Conservation (phyloP, 2,329 filamentous ascomycete species). For the Sporothrix inflata region DNA sequence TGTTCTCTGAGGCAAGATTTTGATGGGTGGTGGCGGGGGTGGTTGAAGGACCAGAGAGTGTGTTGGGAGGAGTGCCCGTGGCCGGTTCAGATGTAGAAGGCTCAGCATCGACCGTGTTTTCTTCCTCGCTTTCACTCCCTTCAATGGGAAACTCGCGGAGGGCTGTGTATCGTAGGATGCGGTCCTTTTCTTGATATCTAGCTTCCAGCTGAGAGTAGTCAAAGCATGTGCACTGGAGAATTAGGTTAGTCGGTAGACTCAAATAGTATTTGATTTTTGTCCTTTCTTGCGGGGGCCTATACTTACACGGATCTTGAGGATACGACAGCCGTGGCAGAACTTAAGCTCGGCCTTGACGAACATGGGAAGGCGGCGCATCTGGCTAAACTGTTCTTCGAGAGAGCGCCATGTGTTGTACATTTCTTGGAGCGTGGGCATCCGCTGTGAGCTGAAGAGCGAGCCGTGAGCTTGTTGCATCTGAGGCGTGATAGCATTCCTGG, state of each 20-base stretch:
- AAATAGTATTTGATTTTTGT: background rate
- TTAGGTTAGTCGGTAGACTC: background rate
- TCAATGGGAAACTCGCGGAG: conserved; percentile 22
- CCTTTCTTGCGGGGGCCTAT: background rate
- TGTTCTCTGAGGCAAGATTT: background rate
- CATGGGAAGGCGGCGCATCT: conserved; percentile 31
- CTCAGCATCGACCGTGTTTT: background rate
- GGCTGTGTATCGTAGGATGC: conserved; percentile 15
- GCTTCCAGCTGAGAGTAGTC: conserved; percentile 31
- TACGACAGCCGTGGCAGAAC: conserved; percentile 32
- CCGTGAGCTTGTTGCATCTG: conserved; percentile 1
- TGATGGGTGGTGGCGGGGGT: background rate
- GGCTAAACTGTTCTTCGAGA: conserved; percentile 28
- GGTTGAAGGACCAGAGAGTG: background rate
- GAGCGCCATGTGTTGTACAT: conserved; percentile 36
- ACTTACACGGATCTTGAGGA: conserved; percentile 25
- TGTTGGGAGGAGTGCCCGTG: background rate
- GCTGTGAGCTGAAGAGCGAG: background rate
- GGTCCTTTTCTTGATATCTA: conserved; percentile 23
- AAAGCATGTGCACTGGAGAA: conserved; percentile 32
- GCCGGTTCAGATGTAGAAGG: background rate
- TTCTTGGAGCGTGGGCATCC: conserved; percentile 31
- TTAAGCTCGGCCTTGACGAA: conserved; percentile 28
- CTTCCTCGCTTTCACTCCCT: background rate
- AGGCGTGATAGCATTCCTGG: background rate